Conservation (phyloP, 1,284 basidiomycete species). For the Ustilago vetiveriae region DNA sequence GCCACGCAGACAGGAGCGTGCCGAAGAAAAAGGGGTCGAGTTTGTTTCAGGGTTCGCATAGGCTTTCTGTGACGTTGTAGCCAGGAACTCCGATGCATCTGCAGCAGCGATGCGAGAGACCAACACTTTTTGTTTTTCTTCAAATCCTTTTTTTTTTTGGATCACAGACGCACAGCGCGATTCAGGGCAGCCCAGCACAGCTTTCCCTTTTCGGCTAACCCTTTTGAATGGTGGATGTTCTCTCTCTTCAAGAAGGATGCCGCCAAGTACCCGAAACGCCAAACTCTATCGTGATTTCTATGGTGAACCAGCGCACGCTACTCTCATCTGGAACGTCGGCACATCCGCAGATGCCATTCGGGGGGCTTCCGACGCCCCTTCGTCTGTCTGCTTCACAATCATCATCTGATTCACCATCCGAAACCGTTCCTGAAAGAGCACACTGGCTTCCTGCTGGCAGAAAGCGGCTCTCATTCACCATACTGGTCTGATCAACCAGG, state of each 20-base stretch:
- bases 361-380: background rate
- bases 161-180: no score
- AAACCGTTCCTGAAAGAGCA: no score
- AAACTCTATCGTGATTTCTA: constrained; percentile 1
- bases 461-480: background rate
- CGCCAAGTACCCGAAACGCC: background rate
- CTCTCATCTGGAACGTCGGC: background rate
- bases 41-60: constrained; percentile 4
- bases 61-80: constrained; percentile 1
- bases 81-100: constrained; percentile 24
- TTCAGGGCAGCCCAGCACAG: constrained; percentile 3
- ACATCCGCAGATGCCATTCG: background rate
- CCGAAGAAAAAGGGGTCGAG: background rate
- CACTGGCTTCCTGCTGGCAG: background rate
- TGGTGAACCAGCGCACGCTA: no score
- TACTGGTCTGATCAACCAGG: background rate
- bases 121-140: constrained; percentile 5
- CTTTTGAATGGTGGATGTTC: constrained; percentile 4
- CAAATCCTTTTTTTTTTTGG: background rate
- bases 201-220: no score
- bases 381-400: background rate
- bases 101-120: constrained; percentile 9
- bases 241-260: constrained; percentile 3
- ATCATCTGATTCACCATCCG: no score
- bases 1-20: no score